Percentiles rank a stretch among this genome's conserved stretches.
Evolutionary conservation across 495 filamentous ascomycete genomes (phyloP).

Genomic region (Xylaria bambusicola): DNA sequence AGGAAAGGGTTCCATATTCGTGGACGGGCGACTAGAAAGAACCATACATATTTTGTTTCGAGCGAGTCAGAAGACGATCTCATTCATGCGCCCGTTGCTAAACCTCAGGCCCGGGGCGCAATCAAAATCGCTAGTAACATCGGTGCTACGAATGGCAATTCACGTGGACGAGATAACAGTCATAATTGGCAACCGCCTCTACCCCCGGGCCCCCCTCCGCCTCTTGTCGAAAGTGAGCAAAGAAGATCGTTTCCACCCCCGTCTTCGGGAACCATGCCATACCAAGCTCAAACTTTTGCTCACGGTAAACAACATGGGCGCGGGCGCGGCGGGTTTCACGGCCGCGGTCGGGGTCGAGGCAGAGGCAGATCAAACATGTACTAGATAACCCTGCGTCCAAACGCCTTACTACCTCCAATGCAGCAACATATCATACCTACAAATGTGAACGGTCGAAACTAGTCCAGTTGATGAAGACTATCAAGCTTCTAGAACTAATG

Average conservation of each 20-base stretch:
- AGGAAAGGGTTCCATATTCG: slow-evolving; percentile 34
- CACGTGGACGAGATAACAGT: background rate
- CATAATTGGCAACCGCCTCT: slow-evolving; percentile 28
- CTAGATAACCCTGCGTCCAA: too few relatives aligned
- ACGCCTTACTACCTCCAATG: too few relatives aligned
- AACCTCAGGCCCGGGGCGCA: slow-evolving; percentile 22
- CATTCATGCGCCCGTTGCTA: slow-evolving; percentile 37
- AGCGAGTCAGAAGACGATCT: slow-evolving; percentile 47
- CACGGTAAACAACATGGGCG: slow-evolving; percentile 11
- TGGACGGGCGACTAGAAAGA: slow-evolving; percentile 38
- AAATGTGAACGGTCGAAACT: too few relatives aligned
- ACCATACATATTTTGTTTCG: slow-evolving; percentile 42
- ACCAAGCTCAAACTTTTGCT: slow-evolving; percentile 20
- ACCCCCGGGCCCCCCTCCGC: slow-evolving; percentile 30
- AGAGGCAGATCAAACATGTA: slow-evolving; percentile 17
- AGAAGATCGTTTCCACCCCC: slow-evolving; percentile 22
- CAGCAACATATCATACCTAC: too few relatives aligned
- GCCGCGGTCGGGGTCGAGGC: slow-evolving; percentile 29
- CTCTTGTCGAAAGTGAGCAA: background rate
- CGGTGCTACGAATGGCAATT: slow-evolving; percentile 13
- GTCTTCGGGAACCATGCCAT: slow-evolving; percentile 23
- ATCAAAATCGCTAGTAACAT: slow-evolving; percentile 38
- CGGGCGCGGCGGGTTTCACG: slow-evolving; percentile 20
- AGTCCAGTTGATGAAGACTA: too few relatives aligned
- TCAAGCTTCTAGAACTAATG: too few relatives aligned